Base-by-base conservation (phyloP, 2,329 filamentous ascomycete genomes). In the Cadophora sp. region DNA sequence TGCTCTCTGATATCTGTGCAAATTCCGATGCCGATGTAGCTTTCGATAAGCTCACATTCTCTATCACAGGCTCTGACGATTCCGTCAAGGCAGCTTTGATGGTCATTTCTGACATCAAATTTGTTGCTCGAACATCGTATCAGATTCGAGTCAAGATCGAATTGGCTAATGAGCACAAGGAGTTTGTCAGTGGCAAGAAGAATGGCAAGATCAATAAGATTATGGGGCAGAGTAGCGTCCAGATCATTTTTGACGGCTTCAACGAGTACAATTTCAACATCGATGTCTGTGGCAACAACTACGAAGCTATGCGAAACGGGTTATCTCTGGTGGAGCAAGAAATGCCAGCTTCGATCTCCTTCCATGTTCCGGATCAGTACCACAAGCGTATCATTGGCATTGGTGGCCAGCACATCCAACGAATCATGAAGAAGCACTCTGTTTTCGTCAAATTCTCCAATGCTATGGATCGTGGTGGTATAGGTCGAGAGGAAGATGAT, bases 201-300 rank as follows among this genome's bases (percentile, higher is more conserved):
- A 99, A 99, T 76, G 96, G 96, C 81, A 99, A 99, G 83, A 99
- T 99, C 81, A 99, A 99, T 86, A 99, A 99, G 85, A 99, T 99
- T 77, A 99, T 99, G 96, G 96, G 95, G 27, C 95, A 98, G 81
- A 97, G 94, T 85, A 97, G 97, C 75, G 96, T 99, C 14, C 96
- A 99, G 81, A 98, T 99, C 77, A 95, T 99, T 71, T 99, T 99
- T 74, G 96, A 99, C 78, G 94, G 94, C 71, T 99, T 98, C 84
- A 97, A 97, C 80, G 96, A 99, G 83, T 99, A 98, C 86, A 98
- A 99, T 81, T 99, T 99, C 85, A 97, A 98, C 81, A 99, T 99
- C 73, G 96, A 99, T 78, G 95, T 99, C 66, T 94, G 96, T 78
- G 94, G 93, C 56, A 90, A 90, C 65, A 92, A 92, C 74, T 98